Evolutionary conservation across 257 asterid species (phyloP), one percentile per base, ranked within the genome.

Genomic region (Rauvolfia tetraphylla): DNA sequence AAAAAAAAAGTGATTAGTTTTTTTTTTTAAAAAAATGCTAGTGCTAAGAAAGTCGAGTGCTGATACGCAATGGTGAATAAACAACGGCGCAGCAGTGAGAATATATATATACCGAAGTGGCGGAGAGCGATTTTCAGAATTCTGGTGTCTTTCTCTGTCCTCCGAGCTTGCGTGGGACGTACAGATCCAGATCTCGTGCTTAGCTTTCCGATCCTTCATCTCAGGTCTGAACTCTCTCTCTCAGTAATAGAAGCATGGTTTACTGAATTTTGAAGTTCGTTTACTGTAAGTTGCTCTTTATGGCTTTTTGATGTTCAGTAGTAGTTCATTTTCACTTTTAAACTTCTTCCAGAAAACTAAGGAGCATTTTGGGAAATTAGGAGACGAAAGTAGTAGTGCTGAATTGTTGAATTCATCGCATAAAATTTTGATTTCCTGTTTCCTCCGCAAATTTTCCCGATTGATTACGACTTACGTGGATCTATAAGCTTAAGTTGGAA

Each of bases 101-200:
- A 8, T 41, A 41, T 8, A 46, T 53, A 53, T 53, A 38, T 39
- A 38, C 51, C 51, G 51, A 11, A 46, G 51, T 22, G 6, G 27
- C 18, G 17, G 46, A 65, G 15, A 39, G 58, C 53, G 12, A 46
- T 22, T 61, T 5, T 27, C 27, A 66, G 66, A 14, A 25, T 67
- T 31, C 54, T 46, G 3, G 53, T 63, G 46, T 25, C 46, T 75
- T 46, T 59, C 73, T 78, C 72, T 71, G 67, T 59, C 73, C 62
- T 41, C 23, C 3, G 53, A 2, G 41, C 31, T 61, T 48, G 71
- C 58, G 46, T 25, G 51, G 75, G 63, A 34, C 73, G 56, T 70
- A 61, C 81, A 78, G 81, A 78, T 78, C 81, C 67, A 61, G 81
- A 78, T 76, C 74, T 54, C n/a, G 66, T 78, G n/a, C 63, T 65